These are phyloP conservation scores for Neofusicoccum ribis DNA, from an alignment of 2,329 filamentous ascomycete genomes.

Conservation along the genomic window DNA sequence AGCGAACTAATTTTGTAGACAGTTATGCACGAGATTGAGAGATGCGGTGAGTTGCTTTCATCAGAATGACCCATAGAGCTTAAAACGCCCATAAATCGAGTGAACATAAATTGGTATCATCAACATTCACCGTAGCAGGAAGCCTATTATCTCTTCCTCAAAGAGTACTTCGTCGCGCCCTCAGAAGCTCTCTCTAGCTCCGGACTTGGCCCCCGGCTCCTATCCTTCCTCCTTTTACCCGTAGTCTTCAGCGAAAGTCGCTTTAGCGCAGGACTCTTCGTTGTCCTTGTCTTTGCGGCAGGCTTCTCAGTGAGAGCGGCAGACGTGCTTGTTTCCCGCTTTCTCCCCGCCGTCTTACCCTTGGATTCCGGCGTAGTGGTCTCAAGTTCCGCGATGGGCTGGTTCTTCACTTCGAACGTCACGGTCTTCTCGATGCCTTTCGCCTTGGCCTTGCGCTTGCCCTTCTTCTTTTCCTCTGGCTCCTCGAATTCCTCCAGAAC, in stretches of 20 bases:
- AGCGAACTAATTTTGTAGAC: no score
- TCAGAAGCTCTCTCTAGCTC: not conserved
- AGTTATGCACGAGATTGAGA: no score
- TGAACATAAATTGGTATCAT: not conserved
- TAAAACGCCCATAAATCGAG: not conserved
- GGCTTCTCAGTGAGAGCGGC: not conserved
- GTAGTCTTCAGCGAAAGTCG: not conserved
- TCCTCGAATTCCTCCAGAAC: not conserved
- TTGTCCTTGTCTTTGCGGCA: not conserved
- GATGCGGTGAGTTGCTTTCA: no score
- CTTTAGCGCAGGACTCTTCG: not conserved
- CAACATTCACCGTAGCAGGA: not conserved
- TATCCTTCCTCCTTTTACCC: not conserved
- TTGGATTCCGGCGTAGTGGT: not conserved
- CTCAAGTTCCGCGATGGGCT: not conserved
- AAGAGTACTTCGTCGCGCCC: not conserved
- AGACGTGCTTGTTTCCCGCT: not conserved
- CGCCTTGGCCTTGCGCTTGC: not conserved
- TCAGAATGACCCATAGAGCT: no score
- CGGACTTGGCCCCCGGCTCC: constrained; percentile 1
- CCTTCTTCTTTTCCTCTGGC: not conserved
- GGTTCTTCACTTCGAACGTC: not conserved
- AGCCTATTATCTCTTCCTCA: not conserved
- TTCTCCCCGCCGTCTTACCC: not conserved
- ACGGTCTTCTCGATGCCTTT: constrained; percentile 8